These are phyloP conservation scores for Flaveria robusta DNA, from an alignment of 129 eudicot genomes.

Conservation along the genomic window DNA sequence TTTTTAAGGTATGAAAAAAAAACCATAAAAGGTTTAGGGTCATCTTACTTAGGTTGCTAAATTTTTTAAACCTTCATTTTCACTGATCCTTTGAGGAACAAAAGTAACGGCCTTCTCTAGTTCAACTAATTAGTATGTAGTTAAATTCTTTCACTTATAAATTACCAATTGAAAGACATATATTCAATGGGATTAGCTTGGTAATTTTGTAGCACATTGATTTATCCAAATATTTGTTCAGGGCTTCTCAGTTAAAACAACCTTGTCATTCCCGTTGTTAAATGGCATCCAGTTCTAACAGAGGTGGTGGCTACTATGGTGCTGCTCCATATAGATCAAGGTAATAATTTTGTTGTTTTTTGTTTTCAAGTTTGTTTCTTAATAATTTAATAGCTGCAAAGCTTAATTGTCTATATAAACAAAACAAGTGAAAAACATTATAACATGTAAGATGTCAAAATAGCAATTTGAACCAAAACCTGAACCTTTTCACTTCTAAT, in stretches of 20 bases:
- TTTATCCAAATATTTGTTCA: neutral
- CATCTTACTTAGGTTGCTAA: neutral
- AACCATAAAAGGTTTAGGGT: neutral
- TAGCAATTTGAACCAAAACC: neutral
- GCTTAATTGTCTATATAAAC: constrained; percentile 1
- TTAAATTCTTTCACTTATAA: no score
- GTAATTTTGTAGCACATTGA: neutral
- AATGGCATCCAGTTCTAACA: constrained; percentile 48
- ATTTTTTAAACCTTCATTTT: neutral
- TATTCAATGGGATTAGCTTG: no score
- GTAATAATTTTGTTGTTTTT: constrained; percentile 31
- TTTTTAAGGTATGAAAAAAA: neutral
- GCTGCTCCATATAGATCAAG: constrained; percentile 65
- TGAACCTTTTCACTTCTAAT: neutral
- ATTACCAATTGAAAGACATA: no score
- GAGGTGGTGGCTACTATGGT: constrained; percentile 40
- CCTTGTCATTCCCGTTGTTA: neutral
- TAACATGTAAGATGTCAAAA: neutral
- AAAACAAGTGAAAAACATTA: neutral
- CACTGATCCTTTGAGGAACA: neutral
- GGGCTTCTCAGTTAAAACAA: constrained; percentile 11
- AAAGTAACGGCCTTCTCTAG: neutral
- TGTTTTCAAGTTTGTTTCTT: neutral
- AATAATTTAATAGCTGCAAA: neutral
- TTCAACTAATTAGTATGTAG: neutral